Base-by-base conservation (phyloP, 2,329 filamentous ascomycete genomes). In the Hypoxylon sp. region DNA sequence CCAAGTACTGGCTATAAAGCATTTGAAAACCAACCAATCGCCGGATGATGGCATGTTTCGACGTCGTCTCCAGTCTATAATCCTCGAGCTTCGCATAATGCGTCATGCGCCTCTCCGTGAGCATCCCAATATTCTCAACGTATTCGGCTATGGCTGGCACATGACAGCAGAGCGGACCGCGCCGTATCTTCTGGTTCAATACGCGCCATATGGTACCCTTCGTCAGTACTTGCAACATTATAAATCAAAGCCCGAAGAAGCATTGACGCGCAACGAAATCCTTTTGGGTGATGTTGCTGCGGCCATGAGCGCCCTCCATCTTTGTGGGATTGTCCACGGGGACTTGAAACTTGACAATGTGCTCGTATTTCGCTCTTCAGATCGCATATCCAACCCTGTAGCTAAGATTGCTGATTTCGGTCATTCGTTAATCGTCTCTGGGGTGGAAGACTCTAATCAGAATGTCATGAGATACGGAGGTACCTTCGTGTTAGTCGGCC, bases 301-400 rank as follows among this genome's bases (percentile, higher is more conserved):
- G 1, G 51, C 37, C 5, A 44, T 21, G 9, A 45, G 29, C 25
- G 40, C 44, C n/a, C 51, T 54, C 13, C 45, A 54, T 11, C 40
- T 45, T 5, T 54, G 51, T 20, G 45, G 51, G 13, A 54, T 50
- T 20, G 35, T 54, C n/a, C 44, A 50, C 8, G 51, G 51, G 26
- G 51, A 54, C 26, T 13, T 54, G n/a, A 54, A 54, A 19, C 37
- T 49, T 16, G 51, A 54, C n/a, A 54, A 54, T 8, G 51, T 54
- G 13, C 45, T 54, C 7, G 35, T 50, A 21, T 54, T 54, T 32
- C 44, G 36, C n/a, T 54, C 51, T 7, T 48, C 38, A 37, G 44
- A 54, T 9, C 51, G 51, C 3, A 42, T 43, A 17, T 20, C 42
- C 11, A 54, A 54, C 19, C 38, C 37, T 8, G 45, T 54, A 26